Evolutionary conservation across 768 basidiomycete species (phyloP), one percentile per base, ranked within the genome.

Genomic region (Russula olivacea): DNA sequence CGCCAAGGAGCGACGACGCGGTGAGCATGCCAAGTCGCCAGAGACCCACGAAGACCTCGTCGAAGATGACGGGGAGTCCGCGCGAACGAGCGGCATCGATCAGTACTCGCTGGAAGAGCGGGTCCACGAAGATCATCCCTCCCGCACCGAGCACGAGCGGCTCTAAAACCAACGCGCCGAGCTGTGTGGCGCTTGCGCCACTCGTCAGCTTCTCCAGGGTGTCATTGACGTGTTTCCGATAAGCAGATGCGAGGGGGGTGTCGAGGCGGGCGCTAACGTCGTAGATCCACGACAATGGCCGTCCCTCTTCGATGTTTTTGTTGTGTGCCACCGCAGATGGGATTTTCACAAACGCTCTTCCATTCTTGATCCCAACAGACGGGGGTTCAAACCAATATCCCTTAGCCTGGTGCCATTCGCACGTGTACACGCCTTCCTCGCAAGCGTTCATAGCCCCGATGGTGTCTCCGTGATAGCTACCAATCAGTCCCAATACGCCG

Each of bases 391-490:
- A 85, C 96, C 96, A 98, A 69, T 83, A 88, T 0, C 96, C 96
- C 71, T 92, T 87, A 7, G 92, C 88, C 58, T 87, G 76, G 72
- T 98, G 94, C 95, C 96, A 98, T 73, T 98, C 96, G 67, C 93
- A 97, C 1, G 89, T 89, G 73, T 89, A 98, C 2, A 95, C 87
- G 10, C 91, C 89, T 69, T 95, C 91, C 70, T 90, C 87, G 66
- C 85, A 89, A 8, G 96, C 95, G 68, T 98, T 92, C 96, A 98
- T 98, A 2, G 88, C 87, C 0, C 96, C 96, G 64, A 98, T 95
- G 14, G 96, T 98, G 73, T 98, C 96, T 2, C 96, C 96, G 70
- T 98, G 96, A 75, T 98, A 98, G 70, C 93, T 93, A 5, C 96
- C 96, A 68, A 84, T 87, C 48, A 98, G 69, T 0, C 96, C 96